A percentile compares a stretch with the other conserved stretches of the same genome.
Evolutionary conservation across 2,329 filamentous ascomycete genomes (phyloP).

Genomic region (Fusarium graminum): DNA sequence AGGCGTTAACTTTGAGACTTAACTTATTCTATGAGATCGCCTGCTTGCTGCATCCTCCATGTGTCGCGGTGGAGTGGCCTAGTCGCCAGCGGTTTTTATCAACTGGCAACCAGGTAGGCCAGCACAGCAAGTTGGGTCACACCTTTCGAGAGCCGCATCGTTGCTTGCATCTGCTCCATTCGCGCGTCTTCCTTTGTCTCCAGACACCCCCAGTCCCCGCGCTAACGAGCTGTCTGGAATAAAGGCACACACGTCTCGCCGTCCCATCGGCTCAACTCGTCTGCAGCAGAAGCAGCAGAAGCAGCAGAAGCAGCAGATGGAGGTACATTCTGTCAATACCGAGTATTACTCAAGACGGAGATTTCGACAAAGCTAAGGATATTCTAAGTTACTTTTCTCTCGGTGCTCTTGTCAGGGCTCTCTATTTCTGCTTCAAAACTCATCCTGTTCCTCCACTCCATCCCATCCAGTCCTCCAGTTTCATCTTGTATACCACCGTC

Average conservation of each 20-base stretch:
- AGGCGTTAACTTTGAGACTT: constrained; percentile 52
- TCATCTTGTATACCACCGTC: constrained; percentile 14
- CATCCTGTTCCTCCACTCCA: constrained; percentile 18
- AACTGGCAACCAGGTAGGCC: constrained; percentile 89
- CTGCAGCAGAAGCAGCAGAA: constrained; percentile 55
- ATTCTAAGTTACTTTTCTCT: constrained; percentile 19
- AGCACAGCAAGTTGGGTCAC: constrained; percentile 88
- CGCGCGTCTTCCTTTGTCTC: constrained; percentile 56
- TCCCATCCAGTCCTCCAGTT: constrained; percentile 21
- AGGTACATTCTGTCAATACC: constrained; percentile 34
- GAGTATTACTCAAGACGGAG: constrained; percentile 59
- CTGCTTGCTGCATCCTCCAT: constrained; percentile 60
- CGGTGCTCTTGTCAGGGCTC: constrained; percentile 16
- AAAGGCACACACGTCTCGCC: constrained; percentile 70
- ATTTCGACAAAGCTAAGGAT: constrained; percentile 40
- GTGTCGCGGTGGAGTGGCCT: constrained; percentile 70
- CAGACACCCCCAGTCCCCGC: constrained; percentile 64
- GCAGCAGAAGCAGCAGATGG: constrained; percentile 47
- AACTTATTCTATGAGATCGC: constrained; percentile 56
- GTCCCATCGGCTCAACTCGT: constrained; percentile 63
- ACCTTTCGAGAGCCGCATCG: constrained; percentile 75
- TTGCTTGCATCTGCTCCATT: constrained; percentile 68
- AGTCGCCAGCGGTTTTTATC: constrained; percentile 73
- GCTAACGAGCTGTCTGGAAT: constrained; percentile 68
- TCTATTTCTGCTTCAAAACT: constrained; percentile 37